Conservation (phyloP, 2,329 filamentous ascomycete genomes). For the Colletotrichum cereale region DNA sequence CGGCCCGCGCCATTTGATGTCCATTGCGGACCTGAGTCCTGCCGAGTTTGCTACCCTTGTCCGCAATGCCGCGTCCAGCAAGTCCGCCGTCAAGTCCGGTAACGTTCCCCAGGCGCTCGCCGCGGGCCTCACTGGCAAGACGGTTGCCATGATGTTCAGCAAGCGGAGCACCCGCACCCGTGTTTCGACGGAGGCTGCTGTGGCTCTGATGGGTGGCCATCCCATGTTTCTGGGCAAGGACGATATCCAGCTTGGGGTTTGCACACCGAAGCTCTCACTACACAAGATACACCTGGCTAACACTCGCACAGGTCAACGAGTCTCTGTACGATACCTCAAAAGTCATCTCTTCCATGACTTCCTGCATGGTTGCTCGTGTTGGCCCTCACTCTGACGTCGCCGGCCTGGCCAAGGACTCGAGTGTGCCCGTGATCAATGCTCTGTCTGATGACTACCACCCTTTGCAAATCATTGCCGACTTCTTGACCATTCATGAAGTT, state of each 20-base stretch:
- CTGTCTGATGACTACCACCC: constrained; percentile 94
- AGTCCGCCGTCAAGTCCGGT: constrained; percentile 80
- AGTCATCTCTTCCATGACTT: constrained; percentile 95
- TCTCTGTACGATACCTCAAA: constrained; percentile 91
- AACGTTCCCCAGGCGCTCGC: constrained; percentile 70
- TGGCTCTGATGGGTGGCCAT: constrained; percentile 89
- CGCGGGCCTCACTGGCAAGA: constrained; percentile 77
- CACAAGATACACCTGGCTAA: constrained; percentile 7
- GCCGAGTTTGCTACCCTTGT: constrained; percentile 85
- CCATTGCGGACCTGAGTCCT: constrained; percentile 86
- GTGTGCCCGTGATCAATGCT: constrained; percentile 87
- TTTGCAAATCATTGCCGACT: constrained; percentile 93
- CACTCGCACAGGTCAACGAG: constrained; percentile 79
- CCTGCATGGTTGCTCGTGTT: constrained; percentile 84
- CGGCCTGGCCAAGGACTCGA: constrained; percentile 77
- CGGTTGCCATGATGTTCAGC: constrained; percentile 95
- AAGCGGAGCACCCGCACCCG: constrained; percentile 95
- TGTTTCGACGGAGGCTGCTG: constrained; percentile 91
- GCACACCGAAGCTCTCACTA: constrained; percentile 45
- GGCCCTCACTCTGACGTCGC: constrained; percentile 81
- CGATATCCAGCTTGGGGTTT: constrained; percentile 93
- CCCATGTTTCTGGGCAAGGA: constrained; percentile 97
- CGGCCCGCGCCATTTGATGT: constrained; percentile 86
- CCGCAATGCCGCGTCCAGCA: constrained; percentile 83
- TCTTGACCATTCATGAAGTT: constrained; percentile 87